Base-by-base conservation (phyloP, 1,284 basidiomycete species). In the Ustilago bromivora region DNA sequence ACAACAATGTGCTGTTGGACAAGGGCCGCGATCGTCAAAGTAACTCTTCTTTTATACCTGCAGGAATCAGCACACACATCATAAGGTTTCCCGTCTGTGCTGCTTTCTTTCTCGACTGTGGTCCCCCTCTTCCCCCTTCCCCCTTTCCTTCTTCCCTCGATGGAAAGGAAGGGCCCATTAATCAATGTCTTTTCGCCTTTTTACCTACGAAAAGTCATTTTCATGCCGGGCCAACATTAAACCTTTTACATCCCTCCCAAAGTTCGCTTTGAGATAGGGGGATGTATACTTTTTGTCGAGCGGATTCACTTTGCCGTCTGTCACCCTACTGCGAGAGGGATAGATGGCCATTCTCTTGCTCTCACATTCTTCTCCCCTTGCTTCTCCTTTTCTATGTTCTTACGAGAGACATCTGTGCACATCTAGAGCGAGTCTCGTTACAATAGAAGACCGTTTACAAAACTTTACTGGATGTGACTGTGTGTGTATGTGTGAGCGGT, bases 221-320 rank as follows among this genome's bases (percentile, higher is more conserved):
- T 82, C 81, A 82, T 82, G 81, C 76, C 76, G 81, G 79, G 79
- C 79, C 66, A 28, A 82, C 19, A 82, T 66, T 38, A 61, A 76
- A 46, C 59, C 56, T 7, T 9, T 7, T 8, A n/a, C n/a, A 46
- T 28, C 28, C 23, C 15, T 60, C 38, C 41, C 38, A 41, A 54
- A 41, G 40, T 23, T 7, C 49, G 28, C 32, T 53, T 64, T 57
- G 56, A 58, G 55, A 63, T 41, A 38, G 6, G 8, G 5, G 19
- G 31, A 49, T 15, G 9, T 51, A 19, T 15, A 43, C 15, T 35
- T 63, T 65, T 12, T 38, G 17, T 35, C 58, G 68, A 63, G 68
- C 61, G 63, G 66, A 67, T 80, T 80, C 79, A 80, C 79, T 78
- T 80, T 80, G 66, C 74, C 68, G 51, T 68, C 63, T 54, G 12